These are phyloP conservation scores for Salvia sclarea DNA, from an alignment of 305 asterid genomes.

Conservation along the genomic window DNA sequence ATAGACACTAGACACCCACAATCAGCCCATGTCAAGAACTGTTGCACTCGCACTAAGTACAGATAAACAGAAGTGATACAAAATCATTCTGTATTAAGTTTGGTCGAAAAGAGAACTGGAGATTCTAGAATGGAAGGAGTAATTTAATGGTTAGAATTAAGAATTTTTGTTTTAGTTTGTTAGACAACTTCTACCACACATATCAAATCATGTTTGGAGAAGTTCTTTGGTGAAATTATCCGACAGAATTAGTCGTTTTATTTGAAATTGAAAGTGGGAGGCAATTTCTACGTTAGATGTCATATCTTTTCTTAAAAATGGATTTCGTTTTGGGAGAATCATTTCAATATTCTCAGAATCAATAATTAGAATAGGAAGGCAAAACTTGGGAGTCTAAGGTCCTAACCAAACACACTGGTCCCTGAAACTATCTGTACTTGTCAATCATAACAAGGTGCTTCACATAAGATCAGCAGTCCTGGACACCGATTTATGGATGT, in stretches of 20 bases:
- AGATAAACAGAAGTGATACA: background rate
- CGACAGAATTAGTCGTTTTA: background rate
- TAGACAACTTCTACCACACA: background rate
- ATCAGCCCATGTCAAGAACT: background rate
- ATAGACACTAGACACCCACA: constrained; percentile 1
- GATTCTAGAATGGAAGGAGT: background rate
- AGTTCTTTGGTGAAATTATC: background rate
- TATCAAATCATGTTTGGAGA: background rate
- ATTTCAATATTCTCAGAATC: background rate
- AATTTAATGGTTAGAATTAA: background rate
- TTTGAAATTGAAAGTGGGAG: background rate
- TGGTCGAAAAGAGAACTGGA: background rate
- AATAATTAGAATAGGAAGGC: background rate
- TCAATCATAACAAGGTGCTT: background rate
- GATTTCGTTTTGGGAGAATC: background rate
- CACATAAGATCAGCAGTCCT: background rate
- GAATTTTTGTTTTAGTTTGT: background rate
- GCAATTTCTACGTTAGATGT: background rate
- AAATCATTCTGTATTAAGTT: background rate
- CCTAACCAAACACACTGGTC: background rate
- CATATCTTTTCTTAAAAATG: background rate
- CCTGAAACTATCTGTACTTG: background rate
- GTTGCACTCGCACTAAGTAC: constrained; percentile 1
- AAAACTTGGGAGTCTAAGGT: background rate
- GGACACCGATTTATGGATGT: constrained; percentile 1